Base-by-base conservation (phyloP, 202 grass and related monocot species). In the Zoysia matrella region DNA sequence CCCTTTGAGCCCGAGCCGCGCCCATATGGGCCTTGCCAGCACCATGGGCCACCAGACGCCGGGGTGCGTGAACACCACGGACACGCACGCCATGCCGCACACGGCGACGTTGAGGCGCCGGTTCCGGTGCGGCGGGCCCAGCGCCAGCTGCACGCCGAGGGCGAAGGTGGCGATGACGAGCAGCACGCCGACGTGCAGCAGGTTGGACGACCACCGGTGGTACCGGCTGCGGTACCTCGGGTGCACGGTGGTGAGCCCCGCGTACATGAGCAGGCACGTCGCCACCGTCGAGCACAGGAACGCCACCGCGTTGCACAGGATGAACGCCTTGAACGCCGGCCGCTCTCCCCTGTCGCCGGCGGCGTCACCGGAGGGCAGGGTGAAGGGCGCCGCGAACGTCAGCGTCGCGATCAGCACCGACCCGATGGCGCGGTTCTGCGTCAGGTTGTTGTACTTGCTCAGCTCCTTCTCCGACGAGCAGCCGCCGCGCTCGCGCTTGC, bases 371-470 rank as follows among this genome's bases (percentile, higher is more conserved):
- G 18, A 4, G 11, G 69, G 80, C 36, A 80, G 14, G 36, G 69
- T 71, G 80, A 84, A 84, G 53, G 77, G 67, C 66, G 81, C 86
- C 22, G 62, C 66, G 66, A 88, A 88, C 67, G 86, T 79, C n/a
- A 82, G n/a, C 8, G 86, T 80, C 1, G 75, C 74, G 57, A 88
- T 78, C 4, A 89, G 69, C 52, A 84, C 80, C 4, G 86, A 84
- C 43, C 67, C 75, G 55, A 89, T 89, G 52, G 63, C 64, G 67
- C 77, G 52, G 63, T 79, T 88, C 69, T 83, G 75, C 40, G 67
- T 75, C 47, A 78, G 30, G 49, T 72, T 75, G 16, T 8, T 63
- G 54, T 75, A 75, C 68, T 88, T 84, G 60, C 52, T 74, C 8
- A 71, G 60, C 74, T 83, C 79, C 75, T 72, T 74, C 55, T 88